Conservation (phyloP, 2,329 filamentous ascomycete genomes). For the Ploettnerulaceae sp. region DNA sequence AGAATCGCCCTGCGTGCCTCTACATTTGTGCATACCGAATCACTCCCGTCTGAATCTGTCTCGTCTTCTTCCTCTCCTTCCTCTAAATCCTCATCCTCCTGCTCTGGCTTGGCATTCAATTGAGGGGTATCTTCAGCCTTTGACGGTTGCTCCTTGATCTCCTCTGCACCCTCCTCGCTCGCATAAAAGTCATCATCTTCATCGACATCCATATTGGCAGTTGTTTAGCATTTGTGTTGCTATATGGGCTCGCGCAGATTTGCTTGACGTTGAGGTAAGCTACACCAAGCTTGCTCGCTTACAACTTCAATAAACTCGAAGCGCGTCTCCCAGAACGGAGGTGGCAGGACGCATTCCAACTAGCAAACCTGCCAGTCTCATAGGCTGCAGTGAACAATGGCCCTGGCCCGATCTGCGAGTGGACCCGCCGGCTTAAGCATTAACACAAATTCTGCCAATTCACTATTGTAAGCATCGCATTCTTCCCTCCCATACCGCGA, state of each 20-base stretch:
- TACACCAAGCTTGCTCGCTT: conserved; percentile 20
- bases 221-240: conserved; percentile 11
- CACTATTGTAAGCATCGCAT: conserved; percentile 44
- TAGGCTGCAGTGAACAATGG: conserved; percentile 24
- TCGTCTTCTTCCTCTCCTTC: conserved; percentile 62
- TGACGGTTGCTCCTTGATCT: conserved; percentile 14
- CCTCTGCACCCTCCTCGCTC: conserved; percentile 48
- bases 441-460: conserved; percentile 57
- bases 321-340: conserved; percentile 12
- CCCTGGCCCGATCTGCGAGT: conserved; percentile 50
- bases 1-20: background rate
- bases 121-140: conserved; percentile 26
- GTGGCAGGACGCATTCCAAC: conserved; percentile 11
- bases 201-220: conserved; percentile 56
- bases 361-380: conserved; percentile 2
- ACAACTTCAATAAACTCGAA: conserved; percentile 14
- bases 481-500: conserved; percentile 11
- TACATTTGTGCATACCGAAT: conserved; percentile 39
- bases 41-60: conserved; percentile 48
- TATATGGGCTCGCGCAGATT: background rate
- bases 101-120: conserved; percentile 32
- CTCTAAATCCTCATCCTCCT: conserved; percentile 51
- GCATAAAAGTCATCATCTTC: conserved; percentile 65
- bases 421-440: conserved; percentile 58
- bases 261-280: conserved; percentile 7